Conservation (phyloP, 805 yeast species). For the Yamadazyma takamatsuzukensis region DNA sequence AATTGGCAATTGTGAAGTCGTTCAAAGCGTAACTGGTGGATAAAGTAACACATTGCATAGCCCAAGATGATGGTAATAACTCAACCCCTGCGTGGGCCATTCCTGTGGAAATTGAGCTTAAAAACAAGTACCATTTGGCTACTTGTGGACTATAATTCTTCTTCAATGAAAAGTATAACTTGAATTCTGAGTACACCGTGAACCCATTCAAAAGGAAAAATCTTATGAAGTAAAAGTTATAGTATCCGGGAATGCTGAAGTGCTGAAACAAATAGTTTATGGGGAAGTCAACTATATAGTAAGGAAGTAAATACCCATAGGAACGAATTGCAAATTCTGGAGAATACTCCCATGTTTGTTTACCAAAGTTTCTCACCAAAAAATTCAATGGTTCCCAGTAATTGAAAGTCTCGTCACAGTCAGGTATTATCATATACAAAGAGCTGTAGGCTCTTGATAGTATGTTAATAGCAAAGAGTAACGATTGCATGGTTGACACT, state of each 20-base stretch:
- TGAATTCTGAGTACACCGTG: constrained; percentile 49
- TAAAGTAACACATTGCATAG: constrained; percentile 46
- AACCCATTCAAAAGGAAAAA: constrained; percentile 32
- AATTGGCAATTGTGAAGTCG: constrained; percentile 7
- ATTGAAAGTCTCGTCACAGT: constrained; percentile 90
- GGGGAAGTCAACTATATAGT: constrained; percentile 28
- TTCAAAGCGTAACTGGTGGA: constrained; percentile 39
- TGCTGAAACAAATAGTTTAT: constrained; percentile 10
- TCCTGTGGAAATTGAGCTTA: constrained; percentile 67
- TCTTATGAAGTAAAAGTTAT: constrained; percentile 54
- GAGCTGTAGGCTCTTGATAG: constrained; percentile 38
- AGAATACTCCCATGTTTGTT: constrained; percentile 95
- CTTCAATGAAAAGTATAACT: constrained; percentile 41
- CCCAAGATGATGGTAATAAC: constrained; percentile 79
- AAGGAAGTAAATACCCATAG: constrained; percentile 69
- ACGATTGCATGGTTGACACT: too few relatives aligned
- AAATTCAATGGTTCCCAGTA: constrained; percentile 93
- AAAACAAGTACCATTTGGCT: constrained; percentile 61
- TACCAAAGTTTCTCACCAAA: constrained; percentile 76
- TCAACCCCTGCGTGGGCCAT: constrained; percentile 86
- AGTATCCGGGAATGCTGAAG: constrained; percentile 17
- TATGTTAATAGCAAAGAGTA: too few relatives aligned
- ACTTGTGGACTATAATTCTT: constrained; percentile 31
- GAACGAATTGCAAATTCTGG: constrained; percentile 86
- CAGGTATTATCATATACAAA: constrained; percentile 67